Base-by-base conservation (phyloP, 257 asterid genomes). In the Lantana camara region DNA sequence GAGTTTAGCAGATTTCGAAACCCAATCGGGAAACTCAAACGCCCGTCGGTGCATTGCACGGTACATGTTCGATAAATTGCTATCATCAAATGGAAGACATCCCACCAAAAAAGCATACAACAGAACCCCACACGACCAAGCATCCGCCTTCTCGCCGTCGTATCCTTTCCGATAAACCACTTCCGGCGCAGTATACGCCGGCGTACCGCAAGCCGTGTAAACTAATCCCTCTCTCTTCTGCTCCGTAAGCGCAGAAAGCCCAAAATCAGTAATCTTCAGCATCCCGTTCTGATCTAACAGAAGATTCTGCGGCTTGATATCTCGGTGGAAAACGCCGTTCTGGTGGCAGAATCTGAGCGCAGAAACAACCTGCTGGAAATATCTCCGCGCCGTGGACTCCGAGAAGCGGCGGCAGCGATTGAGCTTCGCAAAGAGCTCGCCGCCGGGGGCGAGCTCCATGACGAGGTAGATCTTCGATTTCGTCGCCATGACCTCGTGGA, bases 171-270 rank as follows among this genome's bases (percentile, higher is more conserved):
- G 86, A 21, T 57, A 63, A n/a, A 92, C 76, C 0, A 92, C 93
- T 50, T 92, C 98, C 12, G 97, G 98, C 1, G 97, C 98, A 23
- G 95, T 83, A 72, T 85, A 89, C 1, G 97, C 95, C 53, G 98
- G 98, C 7, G 97, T 92, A 0, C 98, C 97, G 45, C 98, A 92
- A 3, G 95, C 83, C 0, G 98, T 92, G 65, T 81, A 79, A 11
- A 92, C 68, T 5, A 87, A 78, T 11, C 95, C 93, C 8, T 87
- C 80, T 0, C 52, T 63, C 5, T 85, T 72, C 70, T 82, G 95
- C 20, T 92, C 97, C 2, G 95, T 78, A 14, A 92, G 77, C 4
- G 96, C 96, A 9, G 98, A 92, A 32, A 92, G 96, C 0, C 98
- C 98, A 46, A 92, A 92, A 55, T 92, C 98, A 9, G 97, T 78